Percentiles rank a stretch among this genome's conserved stretches.
Evolutionary conservation across 352 stramenopile genomes (phyloP).

Genomic region (Blastocystis sp.): DNA sequence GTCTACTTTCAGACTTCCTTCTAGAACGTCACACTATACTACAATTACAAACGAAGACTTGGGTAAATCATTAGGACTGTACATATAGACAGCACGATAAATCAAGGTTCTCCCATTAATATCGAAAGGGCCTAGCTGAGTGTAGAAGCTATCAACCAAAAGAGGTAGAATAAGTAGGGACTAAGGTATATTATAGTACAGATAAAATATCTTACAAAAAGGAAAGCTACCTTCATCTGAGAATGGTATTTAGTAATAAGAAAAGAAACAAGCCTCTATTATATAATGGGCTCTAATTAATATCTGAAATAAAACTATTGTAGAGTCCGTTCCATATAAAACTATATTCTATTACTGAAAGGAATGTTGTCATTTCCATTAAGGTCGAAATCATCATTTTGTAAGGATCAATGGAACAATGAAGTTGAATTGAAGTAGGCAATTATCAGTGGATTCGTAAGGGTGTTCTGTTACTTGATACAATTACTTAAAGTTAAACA

Average conservation of each 20-base stretch:
- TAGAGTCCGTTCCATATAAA: too few relatives aligned
- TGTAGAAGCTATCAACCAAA: conserved; percentile 2
- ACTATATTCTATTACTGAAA: too few relatives aligned
- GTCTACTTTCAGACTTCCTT: neutral
- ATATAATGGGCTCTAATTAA: neutral
- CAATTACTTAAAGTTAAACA: too few relatives aligned
- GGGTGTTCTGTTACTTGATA: too few relatives aligned
- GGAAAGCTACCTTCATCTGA: neutral
- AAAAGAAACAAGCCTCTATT: neutral
- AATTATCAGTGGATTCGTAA: too few relatives aligned
- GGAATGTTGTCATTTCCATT: too few relatives aligned
- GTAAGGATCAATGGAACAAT: too few relatives aligned
- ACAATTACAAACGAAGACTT: neutral
- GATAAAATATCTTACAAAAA: neutral
- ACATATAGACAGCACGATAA: conserved; percentile 56
- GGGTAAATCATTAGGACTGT: neutral
- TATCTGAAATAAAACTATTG: neutral
- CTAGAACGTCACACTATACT: neutral
- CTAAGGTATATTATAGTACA: neutral
- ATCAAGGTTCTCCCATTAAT: conserved; percentile 16
- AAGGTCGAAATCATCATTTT: too few relatives aligned
- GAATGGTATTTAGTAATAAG: neutral
- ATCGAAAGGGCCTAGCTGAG: neutral
- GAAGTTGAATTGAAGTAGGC: too few relatives aligned
- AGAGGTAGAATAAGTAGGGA: neutral